Evolutionary conservation across 495 filamentous ascomycete species (phyloP), one percentile per base, ranked within the genome.

Genomic region (Pyrenopolyporus hunteri): DNA sequence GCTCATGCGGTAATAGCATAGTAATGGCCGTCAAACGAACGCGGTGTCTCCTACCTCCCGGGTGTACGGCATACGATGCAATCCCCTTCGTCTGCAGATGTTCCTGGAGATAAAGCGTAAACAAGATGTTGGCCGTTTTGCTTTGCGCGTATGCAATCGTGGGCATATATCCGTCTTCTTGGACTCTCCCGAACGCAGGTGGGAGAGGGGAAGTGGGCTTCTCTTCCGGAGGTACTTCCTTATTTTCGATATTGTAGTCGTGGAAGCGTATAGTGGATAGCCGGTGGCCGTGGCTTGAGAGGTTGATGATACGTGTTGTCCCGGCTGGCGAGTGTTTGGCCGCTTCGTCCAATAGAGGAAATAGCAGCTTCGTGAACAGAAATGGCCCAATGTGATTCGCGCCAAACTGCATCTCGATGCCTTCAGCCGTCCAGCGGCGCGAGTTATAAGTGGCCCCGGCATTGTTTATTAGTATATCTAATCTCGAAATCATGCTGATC

Each of bases 111-210:
- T 76, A 77, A 7, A 78, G 32, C 6, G 82, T 80, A 44, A 85
- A 84, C 33, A 87, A 55, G n/a, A 87, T 75, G 53, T 86, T 87
- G 20, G 83, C 85, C 26, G 83, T 80, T 70, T 87, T 87, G 47
- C 81, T 82, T 50, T 83, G 77, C 9, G 75, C 81, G 36, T 87
- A 86, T 6, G 81, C 80, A 33, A 80, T 59, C 50, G 76, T 81
- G 17, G 76, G 72, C 43, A 82, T 77, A 66, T 86, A 88, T 2
- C 82, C 83, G 14, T 80, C 74, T 39, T 78, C 58, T 6, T 70
- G 67, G 23, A 57, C 62, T 39, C 59, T 74, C 1, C 45, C 65
- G 36, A 80, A 76, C 0, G 71, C 63, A 8, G 67, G 62, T 7
- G 64, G 63, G 22, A 77, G 22, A 7, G 57, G 68, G 3, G 47